phyloP scores from a whole-genome alignment of 2,329 filamentous ascomycete genomes.

The Cryoendolithus antarcticus region DNA sequence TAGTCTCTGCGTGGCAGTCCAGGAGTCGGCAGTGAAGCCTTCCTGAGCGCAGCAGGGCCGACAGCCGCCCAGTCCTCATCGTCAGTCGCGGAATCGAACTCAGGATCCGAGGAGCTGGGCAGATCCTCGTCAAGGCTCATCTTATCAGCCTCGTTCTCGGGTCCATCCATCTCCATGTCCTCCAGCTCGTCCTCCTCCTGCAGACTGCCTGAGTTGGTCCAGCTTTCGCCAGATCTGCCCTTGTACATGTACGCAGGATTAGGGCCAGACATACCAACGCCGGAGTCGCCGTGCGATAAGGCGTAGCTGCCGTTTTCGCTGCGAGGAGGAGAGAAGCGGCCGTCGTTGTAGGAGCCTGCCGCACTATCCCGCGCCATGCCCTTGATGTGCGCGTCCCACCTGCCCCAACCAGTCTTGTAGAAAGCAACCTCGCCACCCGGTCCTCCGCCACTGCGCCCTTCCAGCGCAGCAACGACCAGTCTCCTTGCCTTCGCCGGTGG shows the following conservation, averaged over 20 bases:
- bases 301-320: slow-evolving; percentile 33
- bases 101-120: slow-evolving; percentile 45
- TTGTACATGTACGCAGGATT: slow-evolving; percentile 14
- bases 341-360: slow-evolving; percentile 26
- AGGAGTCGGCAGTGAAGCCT: slow-evolving; percentile 35
- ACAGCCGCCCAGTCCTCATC: slow-evolving; percentile 33
- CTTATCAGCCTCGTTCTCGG: slow-evolving; percentile 80
- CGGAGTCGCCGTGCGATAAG: slow-evolving; percentile 21
- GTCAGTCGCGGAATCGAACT: slow-evolving; percentile 55
- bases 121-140: slow-evolving; percentile 71
- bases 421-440: slow-evolving; percentile 64
- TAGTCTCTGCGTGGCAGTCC: slow-evolving; percentile 16
- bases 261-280: slow-evolving; percentile 20
- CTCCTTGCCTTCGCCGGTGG: slow-evolving; percentile 80
- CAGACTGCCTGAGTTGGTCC: slow-evolving; percentile 52
- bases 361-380: slow-evolving; percentile 33
- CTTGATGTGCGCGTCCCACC: slow-evolving; percentile 75
- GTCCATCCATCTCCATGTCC: slow-evolving; percentile 49
- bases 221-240: slow-evolving; percentile 43
- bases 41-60: slow-evolving; percentile 42
- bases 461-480: slow-evolving; percentile 78
- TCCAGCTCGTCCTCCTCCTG: slow-evolving; percentile 46
- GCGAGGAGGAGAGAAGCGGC: slow-evolving; percentile 35
- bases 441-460: slow-evolving; percentile 55
- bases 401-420: slow-evolving; percentile 93